Evolutionary conservation across 257 asterid species (phyloP).

Genomic region (Forsythia suspensa): DNA sequence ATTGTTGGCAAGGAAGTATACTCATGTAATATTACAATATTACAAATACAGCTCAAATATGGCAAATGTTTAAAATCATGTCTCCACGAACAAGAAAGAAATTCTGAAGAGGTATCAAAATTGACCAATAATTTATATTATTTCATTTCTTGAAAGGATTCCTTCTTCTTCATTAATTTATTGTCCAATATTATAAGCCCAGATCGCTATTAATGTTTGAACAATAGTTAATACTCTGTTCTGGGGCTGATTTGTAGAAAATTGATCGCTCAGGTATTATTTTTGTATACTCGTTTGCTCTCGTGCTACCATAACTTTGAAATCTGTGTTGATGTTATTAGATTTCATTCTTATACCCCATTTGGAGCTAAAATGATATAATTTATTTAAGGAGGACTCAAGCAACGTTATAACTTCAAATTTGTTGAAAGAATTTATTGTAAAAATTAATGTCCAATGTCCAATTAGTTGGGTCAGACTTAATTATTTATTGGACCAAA

Average conservation of each 20-base stretch:
- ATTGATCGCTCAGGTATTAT: conserved; percentile 31
- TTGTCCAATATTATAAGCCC: not conserved
- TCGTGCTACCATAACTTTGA: not conserved
- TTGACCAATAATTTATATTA: conserved; percentile 20
- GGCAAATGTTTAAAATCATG: conserved; percentile 21
- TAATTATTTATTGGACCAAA: no score
- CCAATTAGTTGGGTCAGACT: no score
- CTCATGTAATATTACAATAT: not conserved
- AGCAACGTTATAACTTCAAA: no score
- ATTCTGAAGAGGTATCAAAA: conserved; percentile 21
- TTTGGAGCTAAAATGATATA: no score
- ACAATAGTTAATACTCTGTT: conserved; percentile 7
- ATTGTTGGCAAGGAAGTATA: not conserved
- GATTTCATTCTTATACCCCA: not conserved
- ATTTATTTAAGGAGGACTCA: no score
- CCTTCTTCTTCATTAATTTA: not conserved
- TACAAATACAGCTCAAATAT: conserved; percentile 19
- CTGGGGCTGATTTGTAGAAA: conserved; percentile 6
- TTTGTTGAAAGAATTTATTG: no score
- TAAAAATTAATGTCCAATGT: no score
- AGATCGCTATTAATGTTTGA: conserved; percentile 16
- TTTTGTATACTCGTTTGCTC: not conserved
- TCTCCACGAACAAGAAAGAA: conserved; percentile 10
- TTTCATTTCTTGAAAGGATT: conserved; percentile 19
- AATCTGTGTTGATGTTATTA: not conserved